Evolutionary conservation across 108 stramenopile species (phyloP).

Genomic region (Cyclotella sp.): DNA sequence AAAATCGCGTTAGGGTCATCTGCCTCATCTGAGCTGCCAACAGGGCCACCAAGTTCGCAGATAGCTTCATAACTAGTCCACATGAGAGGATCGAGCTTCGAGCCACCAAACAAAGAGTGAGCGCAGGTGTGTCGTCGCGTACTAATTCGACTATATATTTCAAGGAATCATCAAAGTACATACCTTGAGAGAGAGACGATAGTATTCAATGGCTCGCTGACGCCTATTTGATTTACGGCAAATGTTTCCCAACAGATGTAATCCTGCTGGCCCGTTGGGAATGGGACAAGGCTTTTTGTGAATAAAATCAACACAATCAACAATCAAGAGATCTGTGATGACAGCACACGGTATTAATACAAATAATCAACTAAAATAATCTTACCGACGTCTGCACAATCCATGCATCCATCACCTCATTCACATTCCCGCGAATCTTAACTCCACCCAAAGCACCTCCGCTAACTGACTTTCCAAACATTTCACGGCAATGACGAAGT

Average conservation of each 20-base stretch:
- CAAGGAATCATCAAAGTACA: slow-evolving; percentile 3
- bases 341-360: neutral
- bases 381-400: slow-evolving; percentile 52
- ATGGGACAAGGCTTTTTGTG: slow-evolving; percentile 61
- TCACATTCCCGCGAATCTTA: slow-evolving; percentile 31
- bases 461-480: slow-evolving; percentile 40
- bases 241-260: slow-evolving; percentile 82
- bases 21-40: slow-evolving; percentile 31
- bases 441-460: neutral
- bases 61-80: slow-evolving; percentile 86
- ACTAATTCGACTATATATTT: neutral
- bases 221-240: slow-evolving; percentile 80
- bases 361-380: neutral
- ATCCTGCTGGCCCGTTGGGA: slow-evolving; percentile 91
- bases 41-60: slow-evolving; percentile 77
- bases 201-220: slow-evolving; percentile 80
- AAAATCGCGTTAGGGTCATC: slow-evolving; percentile 75
- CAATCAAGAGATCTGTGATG: neutral
- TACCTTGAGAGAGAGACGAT: slow-evolving; percentile 73
- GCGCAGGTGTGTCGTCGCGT: neutral
- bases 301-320: slow-evolving; percentile 9
- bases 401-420: slow-evolving; percentile 70
- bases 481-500: slow-evolving; percentile 45
- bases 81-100: slow-evolving; percentile 82
- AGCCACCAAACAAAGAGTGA: neutral